Evolutionary conservation across 2,329 filamentous ascomycete genomes (phyloP).

Genomic region (Sporothrix brunneoviolacea): DNA sequence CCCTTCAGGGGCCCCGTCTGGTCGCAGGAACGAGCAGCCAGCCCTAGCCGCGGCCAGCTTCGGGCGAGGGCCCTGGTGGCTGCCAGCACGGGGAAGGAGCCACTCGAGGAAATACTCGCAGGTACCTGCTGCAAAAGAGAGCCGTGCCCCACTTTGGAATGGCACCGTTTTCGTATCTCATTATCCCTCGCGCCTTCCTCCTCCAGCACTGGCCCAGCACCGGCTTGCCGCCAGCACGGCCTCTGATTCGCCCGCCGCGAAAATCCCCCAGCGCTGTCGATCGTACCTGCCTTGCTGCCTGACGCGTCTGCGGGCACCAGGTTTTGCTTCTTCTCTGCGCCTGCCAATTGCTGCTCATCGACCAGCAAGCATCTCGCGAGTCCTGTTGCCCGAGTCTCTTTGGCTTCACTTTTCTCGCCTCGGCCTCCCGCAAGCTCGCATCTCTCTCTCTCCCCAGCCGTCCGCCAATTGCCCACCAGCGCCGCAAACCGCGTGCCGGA

Average conservation of each 20-base stretch:
- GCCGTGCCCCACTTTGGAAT: no score
- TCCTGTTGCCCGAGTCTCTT: no score
- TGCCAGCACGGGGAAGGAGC: no score
- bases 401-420: background rate
- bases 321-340: background rate
- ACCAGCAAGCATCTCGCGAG: no score
- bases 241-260: conserved; percentile 2
- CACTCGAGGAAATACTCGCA: no score
- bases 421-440: background rate
- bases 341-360: background rate
- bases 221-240: background rate
- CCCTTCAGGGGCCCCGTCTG: no score
- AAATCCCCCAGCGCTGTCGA: background rate
- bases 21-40: background rate
- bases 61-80: conserved; percentile 8
- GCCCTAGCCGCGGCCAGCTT: conserved; percentile 9
- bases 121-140: no score
- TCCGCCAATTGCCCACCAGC: no score
- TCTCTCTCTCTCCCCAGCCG: background rate
- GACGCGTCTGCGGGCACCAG: background rate
- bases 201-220: background rate
- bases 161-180: background rate
- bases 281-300: conserved; percentile 12
- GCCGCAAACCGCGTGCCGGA: no score
- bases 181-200: background rate